Evolutionary conservation across 345 rosid species (phyloP).

Genomic region (Camelina hispida): DNA sequence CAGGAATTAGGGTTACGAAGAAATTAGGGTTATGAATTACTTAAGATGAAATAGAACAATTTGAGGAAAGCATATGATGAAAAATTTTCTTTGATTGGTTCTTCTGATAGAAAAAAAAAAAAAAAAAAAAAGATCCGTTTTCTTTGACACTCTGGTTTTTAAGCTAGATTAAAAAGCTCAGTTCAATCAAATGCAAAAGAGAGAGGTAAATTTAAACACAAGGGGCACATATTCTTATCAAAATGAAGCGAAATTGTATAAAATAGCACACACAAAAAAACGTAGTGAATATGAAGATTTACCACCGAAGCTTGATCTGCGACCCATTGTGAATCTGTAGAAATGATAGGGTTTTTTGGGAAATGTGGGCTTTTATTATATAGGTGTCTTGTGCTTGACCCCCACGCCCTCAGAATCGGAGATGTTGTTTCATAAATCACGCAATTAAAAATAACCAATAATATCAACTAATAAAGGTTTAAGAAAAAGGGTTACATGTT

Average conservation of each 20-base stretch:
- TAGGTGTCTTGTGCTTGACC: conserved; percentile 12
- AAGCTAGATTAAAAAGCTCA: not conserved
- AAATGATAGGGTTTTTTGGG: not conserved
- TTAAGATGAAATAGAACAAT: no score
- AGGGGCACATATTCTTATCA: not conserved
- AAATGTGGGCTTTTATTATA: conserved; percentile 1
- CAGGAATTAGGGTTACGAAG: no score
- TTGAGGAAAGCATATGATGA: no score
- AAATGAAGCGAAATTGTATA: not conserved
- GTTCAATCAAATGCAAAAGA: not conserved
- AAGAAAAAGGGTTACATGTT: no score
- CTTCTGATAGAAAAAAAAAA: no score
- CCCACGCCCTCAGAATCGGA: conserved; percentile 24
- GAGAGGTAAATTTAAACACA: not conserved
- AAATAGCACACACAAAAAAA: not conserved
- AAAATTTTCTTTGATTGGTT: no score
- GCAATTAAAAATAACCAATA: no score
- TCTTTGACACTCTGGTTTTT: not conserved
- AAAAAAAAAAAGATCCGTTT: no score
- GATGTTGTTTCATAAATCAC: not conserved
- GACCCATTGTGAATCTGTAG: conserved; percentile 27
- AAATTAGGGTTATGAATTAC: no score
- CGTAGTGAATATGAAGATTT: not conserved
- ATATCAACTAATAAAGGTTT: no score
- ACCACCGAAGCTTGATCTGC: not conserved